A percentile compares a stretch with the other conserved stretches of the same genome.
Conservation (phyloP, 768 basidiomycete species). For the Trametes cinnabarina region DNA sequence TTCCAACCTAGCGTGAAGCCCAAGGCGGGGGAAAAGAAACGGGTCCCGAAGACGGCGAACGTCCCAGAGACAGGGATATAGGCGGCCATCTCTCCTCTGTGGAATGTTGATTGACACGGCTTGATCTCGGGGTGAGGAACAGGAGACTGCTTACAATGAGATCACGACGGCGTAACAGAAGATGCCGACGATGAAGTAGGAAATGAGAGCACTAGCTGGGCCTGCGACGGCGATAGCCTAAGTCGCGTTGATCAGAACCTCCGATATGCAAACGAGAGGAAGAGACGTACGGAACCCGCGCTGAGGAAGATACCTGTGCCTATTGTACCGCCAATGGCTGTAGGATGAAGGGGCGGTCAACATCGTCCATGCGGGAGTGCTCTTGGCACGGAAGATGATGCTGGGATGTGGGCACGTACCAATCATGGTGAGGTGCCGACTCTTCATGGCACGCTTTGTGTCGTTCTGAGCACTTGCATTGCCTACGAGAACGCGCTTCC, state of each 20-base stretch:
- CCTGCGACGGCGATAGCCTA: conserved; percentile 56
- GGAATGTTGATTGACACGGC: not conserved
- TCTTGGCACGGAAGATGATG: not conserved
- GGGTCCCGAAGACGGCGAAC: conserved; percentile 55
- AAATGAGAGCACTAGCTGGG: conserved; percentile 59
- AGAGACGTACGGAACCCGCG: conserved; percentile 47
- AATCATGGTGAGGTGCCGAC: conserved; percentile 44
- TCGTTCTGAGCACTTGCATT: conserved; percentile 22
- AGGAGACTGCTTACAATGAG: conserved; percentile 38
- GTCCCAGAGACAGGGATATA: conserved; percentile 63
- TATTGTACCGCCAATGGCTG: conserved; percentile 56
- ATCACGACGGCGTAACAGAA: conserved; percentile 64
- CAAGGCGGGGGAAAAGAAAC: conserved; percentile 59
- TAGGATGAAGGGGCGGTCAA: not conserved
- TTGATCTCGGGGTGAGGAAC: not conserved
- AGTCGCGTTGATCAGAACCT: not conserved
- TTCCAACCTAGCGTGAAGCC: conserved; percentile 62
- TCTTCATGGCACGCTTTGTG: conserved; percentile 40
- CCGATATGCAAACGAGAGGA: not conserved
- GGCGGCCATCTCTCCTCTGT: conserved; percentile 63
- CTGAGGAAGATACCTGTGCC: conserved; percentile 63
- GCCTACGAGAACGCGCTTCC: conserved; percentile 26
- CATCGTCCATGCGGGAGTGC: not conserved
- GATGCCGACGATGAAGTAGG: conserved; percentile 56
- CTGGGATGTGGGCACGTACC: conserved; percentile 24